Conservation (phyloP, 2,329 filamentous ascomycete species). For the Ophiostoma himal-ulmi region DNA sequence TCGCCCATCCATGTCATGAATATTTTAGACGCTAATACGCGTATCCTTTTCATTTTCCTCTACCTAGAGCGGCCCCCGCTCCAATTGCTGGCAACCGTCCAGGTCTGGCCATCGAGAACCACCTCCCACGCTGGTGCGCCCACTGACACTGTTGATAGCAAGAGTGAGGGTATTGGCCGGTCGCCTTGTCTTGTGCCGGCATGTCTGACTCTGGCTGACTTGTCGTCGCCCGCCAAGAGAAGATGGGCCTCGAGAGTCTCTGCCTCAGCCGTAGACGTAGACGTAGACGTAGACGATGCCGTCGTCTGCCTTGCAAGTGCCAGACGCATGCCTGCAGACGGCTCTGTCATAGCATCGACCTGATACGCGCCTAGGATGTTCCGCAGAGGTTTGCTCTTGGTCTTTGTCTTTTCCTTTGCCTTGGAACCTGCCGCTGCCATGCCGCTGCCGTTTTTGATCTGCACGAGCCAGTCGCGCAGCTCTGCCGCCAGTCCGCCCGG, state of each 20-base stretch:
- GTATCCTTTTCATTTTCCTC: background rate
- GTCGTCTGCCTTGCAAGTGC: background rate
- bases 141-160: constrained; percentile 29
- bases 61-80: background rate
- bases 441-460: constrained; percentile 35
- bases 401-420: background rate
- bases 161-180: background rate
- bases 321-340: background rate
- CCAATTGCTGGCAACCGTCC: constrained; percentile 27
- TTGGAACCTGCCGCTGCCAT: constrained; percentile 14
- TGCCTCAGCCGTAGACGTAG: background rate
- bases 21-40: background rate
- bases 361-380: background rate
- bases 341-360: background rate
- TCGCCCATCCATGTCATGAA: background rate
- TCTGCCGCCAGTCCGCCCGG: constrained; percentile 39
- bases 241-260: constrained; percentile 14
- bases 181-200: background rate
- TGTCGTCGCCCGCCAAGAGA: constrained; percentile 28
- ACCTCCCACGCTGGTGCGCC: constrained; percentile 28
- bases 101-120: constrained; percentile 23
- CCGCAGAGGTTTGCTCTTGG: background rate
- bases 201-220: constrained; percentile 16
- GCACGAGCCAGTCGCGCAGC: constrained; percentile 42
- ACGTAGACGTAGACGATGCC: background rate